Base-by-base conservation (phyloP, 2,329 filamentous ascomycete genomes). In the Fusarium armeniacum region DNA sequence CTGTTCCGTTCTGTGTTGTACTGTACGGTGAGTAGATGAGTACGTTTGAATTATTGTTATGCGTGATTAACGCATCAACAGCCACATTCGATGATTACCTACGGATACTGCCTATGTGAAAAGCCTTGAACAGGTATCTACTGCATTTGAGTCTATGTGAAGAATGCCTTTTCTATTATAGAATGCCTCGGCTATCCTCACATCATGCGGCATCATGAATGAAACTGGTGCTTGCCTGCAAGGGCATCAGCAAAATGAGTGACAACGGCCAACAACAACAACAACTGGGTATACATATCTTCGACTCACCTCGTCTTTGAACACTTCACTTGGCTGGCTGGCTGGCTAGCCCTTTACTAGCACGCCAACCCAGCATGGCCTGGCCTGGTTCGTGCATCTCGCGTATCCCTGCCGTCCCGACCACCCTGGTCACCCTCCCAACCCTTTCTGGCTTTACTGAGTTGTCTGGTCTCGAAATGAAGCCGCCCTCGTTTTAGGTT, bases 341-440 rank as follows among this genome's bases (percentile, higher is more conserved):
- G 58, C 52, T 22, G 38, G 24, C 53, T 22, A 30, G 33, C 28
- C 24, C 24, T 26, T 26, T 51, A 40, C 36, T 40, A 51, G 49
- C 68, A 74, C 65, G 60, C 71, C 72, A 73, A 59, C 41, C 30
- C 43, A 33, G 30, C 30, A 30, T 36, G 41, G 30, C 60, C 59
- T 57, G 64, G 72, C 58, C 60, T 58, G 65, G 72, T 74, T 74
- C 67, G 72, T 74, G 70, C 72, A 61, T 73, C 65, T 73, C 72
- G 70, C 72, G 71, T 72, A 74, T 73, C 72, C 72, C 72, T 74
- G 72, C 67, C 67, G 46, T 64, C 57, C 63, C 65, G 62, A 59
- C 56, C 58, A 71, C 65, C 72, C 72, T 51, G 50, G 72, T 65
- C 71, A 65, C 70, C 69, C 69, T 62, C 68, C 70, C 72, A 73